Evolutionary conservation across 2,329 filamentous ascomycete genomes (phyloP).

Genomic region (Fusarium metavorans): DNA sequence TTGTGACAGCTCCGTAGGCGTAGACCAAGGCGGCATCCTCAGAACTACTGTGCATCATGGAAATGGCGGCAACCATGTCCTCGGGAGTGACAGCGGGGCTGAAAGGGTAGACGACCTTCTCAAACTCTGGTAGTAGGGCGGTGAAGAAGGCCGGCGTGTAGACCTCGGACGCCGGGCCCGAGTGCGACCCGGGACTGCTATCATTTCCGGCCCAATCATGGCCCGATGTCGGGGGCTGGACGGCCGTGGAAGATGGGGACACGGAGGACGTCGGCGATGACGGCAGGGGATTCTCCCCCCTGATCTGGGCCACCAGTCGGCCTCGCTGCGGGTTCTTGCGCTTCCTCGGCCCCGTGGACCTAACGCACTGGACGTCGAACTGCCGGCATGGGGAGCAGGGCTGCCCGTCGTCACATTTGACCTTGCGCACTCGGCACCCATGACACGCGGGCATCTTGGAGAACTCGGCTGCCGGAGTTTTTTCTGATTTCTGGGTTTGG

Average conservation of each 20-base stretch:
- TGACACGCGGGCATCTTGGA: slow-evolving; percentile 37
- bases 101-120: slow-evolving; percentile 39
- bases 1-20: slow-evolving; percentile 39
- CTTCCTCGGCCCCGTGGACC: slow-evolving; percentile 32
- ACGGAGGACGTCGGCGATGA: slow-evolving; percentile 31
- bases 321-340: slow-evolving; percentile 39
- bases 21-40: slow-evolving; percentile 38
- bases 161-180: slow-evolving; percentile 22
- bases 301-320: slow-evolving; percentile 36
- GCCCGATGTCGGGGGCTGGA: slow-evolving; percentile 18
- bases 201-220: slow-evolving; percentile 29
- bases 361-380: slow-evolving; percentile 37
- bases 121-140: slow-evolving; percentile 31
- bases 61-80: slow-evolving; percentile 33
- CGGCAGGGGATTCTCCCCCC: slow-evolving; percentile 27
- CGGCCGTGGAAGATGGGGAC: slow-evolving; percentile 26
- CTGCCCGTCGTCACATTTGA: slow-evolving; percentile 41
- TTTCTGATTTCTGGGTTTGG: not conserved
- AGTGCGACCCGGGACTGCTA: slow-evolving; percentile 27
- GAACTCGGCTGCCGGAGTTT: not conserved
- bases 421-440: slow-evolving; percentile 43
- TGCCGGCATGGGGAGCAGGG: slow-evolving; percentile 40
- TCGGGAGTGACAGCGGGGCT: slow-evolving; percentile 34
- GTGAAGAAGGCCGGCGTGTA: slow-evolving; percentile 36
- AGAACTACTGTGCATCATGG: slow-evolving; percentile 34